Evolutionary conservation across 805 yeast species (phyloP).

Genomic region (Tetrapisispora phaffii): DNA sequence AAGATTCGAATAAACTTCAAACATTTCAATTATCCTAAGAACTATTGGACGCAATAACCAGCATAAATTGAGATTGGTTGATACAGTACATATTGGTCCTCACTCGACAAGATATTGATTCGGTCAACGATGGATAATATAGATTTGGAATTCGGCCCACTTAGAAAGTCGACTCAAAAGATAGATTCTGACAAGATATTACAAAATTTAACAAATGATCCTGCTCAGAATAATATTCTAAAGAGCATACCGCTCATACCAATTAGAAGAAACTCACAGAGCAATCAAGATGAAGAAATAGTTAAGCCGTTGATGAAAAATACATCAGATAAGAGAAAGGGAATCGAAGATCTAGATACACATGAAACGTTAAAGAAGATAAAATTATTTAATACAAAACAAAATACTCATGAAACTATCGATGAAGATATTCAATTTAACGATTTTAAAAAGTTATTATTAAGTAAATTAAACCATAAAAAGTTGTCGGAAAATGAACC

Average conservation of each 20-base stretch:
- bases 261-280: slow-evolving; percentile 3
- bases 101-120: too few relatives aligned
- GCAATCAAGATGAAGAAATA: neutral
- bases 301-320: too few relatives aligned
- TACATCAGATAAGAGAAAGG: neutral
- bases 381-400: neutral
- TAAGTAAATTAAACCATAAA: slow-evolving; percentile 16
- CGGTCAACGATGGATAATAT: slow-evolving; percentile 8
- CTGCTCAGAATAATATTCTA: slow-evolving; percentile 10
- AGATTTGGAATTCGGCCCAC: slow-evolving; percentile 23
- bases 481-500: slow-evolving; percentile 14
- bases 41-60: too few relatives aligned
- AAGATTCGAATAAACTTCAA: too few relatives aligned
- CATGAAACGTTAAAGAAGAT: slow-evolving; percentile 1
- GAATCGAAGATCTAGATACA: neutral
- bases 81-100: too few relatives aligned
- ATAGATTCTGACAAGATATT: slow-evolving; percentile 18
- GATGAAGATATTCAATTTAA: slow-evolving; percentile 9
- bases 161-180: slow-evolving; percentile 18
- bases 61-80: too few relatives aligned
- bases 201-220: slow-evolving; percentile 18
- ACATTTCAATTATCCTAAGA: too few relatives aligned
- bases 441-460: slow-evolving; percentile 13
- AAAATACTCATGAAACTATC: neutral
- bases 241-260: slow-evolving; percentile 15